A percentile compares a stretch with the other conserved stretches of the same genome.
phyloP scores from a whole-genome alignment of 75 land plant species.

The Isoetes taiwanensis region DNA sequence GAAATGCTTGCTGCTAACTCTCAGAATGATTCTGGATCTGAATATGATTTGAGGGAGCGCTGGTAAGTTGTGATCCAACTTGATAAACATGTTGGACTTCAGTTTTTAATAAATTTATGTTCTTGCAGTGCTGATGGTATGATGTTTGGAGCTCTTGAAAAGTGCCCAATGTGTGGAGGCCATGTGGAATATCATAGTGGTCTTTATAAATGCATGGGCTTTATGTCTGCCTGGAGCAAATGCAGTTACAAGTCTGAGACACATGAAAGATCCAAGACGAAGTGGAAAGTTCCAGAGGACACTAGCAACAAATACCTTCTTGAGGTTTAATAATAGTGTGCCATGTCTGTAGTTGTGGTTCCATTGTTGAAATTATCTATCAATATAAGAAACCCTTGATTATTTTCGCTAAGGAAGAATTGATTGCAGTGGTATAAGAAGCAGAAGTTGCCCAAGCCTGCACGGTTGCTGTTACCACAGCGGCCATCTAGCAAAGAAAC shows the following conservation, averaged over 20 bases:
- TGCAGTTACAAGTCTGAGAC: constrained; percentile 56
- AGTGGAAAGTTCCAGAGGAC: constrained; percentile 81
- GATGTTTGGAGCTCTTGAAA: constrained; percentile 82
- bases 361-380: not conserved
- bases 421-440: constrained; percentile 78
- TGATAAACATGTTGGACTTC: not conserved
- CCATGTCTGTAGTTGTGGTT: not conserved
- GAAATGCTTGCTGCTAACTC: constrained; percentile 73
- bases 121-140: constrained; percentile 84
- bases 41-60: constrained; percentile 81
- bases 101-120: not conserved
- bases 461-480: constrained; percentile 39
- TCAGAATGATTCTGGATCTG: constrained; percentile 62
- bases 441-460: constrained; percentile 52
- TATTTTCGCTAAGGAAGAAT: not conserved
- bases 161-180: constrained; percentile 64
- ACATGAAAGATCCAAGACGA: constrained; percentile 48
- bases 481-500: constrained; percentile 15
- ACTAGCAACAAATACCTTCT: constrained; percentile 43
- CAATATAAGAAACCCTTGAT: not conserved
- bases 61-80: constrained; percentile 55
- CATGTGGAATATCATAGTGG: constrained; percentile 56
- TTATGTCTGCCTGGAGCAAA: constrained; percentile 83
- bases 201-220: constrained; percentile 60
- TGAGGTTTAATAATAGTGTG: constrained; percentile 29